Conservation (phyloP, 2,329 filamentous ascomycete genomes). For the Sporothrix luriei region DNA sequence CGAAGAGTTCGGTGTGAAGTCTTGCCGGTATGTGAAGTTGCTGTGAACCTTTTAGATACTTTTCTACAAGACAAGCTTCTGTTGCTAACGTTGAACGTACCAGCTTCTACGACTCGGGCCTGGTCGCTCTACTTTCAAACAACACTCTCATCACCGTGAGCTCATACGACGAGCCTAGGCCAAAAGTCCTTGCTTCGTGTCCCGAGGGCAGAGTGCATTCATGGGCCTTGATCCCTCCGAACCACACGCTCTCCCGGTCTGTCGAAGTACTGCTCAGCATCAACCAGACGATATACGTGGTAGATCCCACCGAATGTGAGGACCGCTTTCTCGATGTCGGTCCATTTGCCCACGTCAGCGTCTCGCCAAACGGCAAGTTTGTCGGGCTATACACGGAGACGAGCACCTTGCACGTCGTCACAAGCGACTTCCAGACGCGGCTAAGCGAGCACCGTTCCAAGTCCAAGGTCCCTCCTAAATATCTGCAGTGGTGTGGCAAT, state of each 20-base stretch:
- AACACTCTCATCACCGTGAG: constrained; percentile 86
- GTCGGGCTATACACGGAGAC: constrained; percentile 84
- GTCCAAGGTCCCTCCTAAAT: constrained; percentile 80
- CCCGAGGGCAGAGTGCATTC: constrained; percentile 80
- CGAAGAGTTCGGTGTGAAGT: constrained; percentile 82
- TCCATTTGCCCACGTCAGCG: constrained; percentile 85
- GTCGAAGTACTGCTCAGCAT: constrained; percentile 92
- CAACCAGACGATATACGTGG: constrained; percentile 77
- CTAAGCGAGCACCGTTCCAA: constrained; percentile 89
- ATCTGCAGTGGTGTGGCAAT: constrained; percentile 94
- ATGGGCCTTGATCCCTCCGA: constrained; percentile 87
- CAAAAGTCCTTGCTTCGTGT: constrained; percentile 74
- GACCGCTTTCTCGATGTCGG: constrained; percentile 89
- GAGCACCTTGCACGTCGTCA: constrained; percentile 88
- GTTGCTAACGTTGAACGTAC: neutral
- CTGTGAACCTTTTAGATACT: neutral
- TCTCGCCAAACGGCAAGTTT: constrained; percentile 88
- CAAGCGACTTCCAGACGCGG: constrained; percentile 90
- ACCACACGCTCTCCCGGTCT: constrained; percentile 84
- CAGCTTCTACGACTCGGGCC: constrained; percentile 83
- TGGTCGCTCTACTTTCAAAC: constrained; percentile 87
- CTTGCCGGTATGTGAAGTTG: constrained; percentile 61
- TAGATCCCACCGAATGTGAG: constrained; percentile 87
- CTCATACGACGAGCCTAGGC: constrained; percentile 86
- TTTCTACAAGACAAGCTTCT: no score